Percentiles rank a stretch among this genome's conserved stretches.
Evolutionary conservation across 2,329 filamentous ascomycete species (phyloP).

Genomic region (Stachybotrys chlorohalonatus): DNA sequence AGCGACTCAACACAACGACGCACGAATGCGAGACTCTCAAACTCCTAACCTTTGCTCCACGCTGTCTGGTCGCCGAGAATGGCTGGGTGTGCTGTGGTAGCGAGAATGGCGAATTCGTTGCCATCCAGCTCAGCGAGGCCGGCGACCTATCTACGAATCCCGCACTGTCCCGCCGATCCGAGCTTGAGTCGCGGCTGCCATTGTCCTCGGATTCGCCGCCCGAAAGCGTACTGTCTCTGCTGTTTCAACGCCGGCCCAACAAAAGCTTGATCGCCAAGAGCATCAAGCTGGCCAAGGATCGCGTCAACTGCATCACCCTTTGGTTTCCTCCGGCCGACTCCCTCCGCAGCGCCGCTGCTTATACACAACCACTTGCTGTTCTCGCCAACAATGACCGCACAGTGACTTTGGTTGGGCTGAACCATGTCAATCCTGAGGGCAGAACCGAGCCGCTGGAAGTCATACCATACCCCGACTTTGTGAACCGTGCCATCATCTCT

Average conservation of each 20-base stretch:
- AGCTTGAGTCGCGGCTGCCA: constrained; percentile 22
- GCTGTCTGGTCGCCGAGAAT: constrained; percentile 76
- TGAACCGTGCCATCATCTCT: constrained; percentile 92
- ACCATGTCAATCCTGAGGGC: constrained; percentile 40
- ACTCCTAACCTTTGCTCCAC: constrained; percentile 62
- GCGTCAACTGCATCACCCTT: constrained; percentile 59
- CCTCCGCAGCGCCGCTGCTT: constrained; percentile 24
- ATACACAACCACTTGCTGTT: constrained; percentile 52
- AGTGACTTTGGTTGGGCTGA: constrained; percentile 73
- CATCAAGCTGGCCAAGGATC: constrained; percentile 46
- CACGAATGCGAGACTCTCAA: constrained; percentile 67
- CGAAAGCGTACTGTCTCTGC: constrained; percentile 24
- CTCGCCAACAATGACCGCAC: constrained; percentile 89
- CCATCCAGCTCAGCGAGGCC: constrained; percentile 51
- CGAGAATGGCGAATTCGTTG: constrained; percentile 77
- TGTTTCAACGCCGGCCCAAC: constrained; percentile 27
- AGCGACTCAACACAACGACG: constrained; percentile 59
- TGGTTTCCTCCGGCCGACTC: constrained; percentile 42
- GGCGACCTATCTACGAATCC: background rate
- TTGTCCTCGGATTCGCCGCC: constrained; percentile 20
- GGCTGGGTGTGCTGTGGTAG: constrained; percentile 91
- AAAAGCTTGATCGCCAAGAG: constrained; percentile 41
- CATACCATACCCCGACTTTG: constrained; percentile 69
- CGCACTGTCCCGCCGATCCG: constrained; percentile 4
- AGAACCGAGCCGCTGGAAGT: constrained; percentile 53